Evolutionary conservation across 2,329 filamentous ascomycete species (phyloP), one percentile per base, ranked within the genome.

Genomic region (Fusarium haematococcum): DNA sequence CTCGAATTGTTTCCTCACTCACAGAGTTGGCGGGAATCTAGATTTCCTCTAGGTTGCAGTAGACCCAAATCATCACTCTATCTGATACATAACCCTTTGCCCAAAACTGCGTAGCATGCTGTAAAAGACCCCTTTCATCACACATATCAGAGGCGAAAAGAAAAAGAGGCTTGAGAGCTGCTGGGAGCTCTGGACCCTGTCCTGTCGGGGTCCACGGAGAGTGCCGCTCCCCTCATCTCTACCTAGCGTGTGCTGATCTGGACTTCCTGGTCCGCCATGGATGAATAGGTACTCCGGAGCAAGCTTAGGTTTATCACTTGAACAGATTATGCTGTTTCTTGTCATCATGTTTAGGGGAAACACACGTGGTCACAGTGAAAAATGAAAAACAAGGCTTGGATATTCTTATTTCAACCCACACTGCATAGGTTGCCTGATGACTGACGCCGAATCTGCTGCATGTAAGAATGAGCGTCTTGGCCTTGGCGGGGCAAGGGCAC

Each of bases 181-280:
- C 27, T 45, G 18, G 39, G 41, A 45, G 48, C 20, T 33, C 39
- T 33, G 27, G 25, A 14, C 23, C 48, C 27, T 50, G 61, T 41
- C 48, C 27, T 50, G 61, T 41, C 48, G 48, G 61, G 35, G 27
- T n/a, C 61, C 48, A 11, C 35, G 61, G 61, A 64, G 41, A 27
- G 61, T 41, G 61, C 61, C 61, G 48, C 23, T 35, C 39, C 35
- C 20, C 41, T n/a, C 39, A 30, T 39, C 37, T 25, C 58, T 32
- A 43, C n/a, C 58, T 32, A 43, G 39, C 23, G 57, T 43, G 37
- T 39, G 57, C 18, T 39, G 23, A 41, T 58, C 56, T 37, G 33
- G 54, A 37, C 23, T 57, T 25, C 23, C 43, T 27, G 23, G 23
- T 45, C 23, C 20, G 14, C 43, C 43, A 48, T 27, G 8, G 9